Base-by-base conservation (phyloP, 495 filamentous ascomycete genomes). In the Rhypophila decipiens region DNA sequence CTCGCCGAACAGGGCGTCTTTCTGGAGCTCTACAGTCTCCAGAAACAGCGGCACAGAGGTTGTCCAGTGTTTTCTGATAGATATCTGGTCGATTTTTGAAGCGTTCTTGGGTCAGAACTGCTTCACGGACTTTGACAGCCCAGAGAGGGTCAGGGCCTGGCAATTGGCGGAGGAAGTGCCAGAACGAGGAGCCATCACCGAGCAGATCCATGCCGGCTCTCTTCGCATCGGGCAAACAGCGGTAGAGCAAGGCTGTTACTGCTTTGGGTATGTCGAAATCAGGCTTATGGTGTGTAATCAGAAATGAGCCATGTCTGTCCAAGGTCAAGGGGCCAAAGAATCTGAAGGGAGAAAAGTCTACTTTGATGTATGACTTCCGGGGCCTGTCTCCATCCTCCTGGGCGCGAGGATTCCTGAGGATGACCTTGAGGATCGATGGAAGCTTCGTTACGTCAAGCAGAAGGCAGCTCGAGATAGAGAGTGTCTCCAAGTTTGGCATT, bases 371-470 rank as follows among this genome's bases (percentile, higher is more conserved):
- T 10, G 21, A 12, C 2, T 34, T 22, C n/a, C n/a, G n/a, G n/a
- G n/a, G n/a, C n/a, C n/a, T n/a, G 13, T 29, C 3, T 20, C 5
- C 39, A 11, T 39, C 33, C 13, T 31, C 13, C 27, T 31, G 7
- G 1, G 4, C 31, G 2, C 19, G 24, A 2, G 51, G 52, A 1
- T 58, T 39, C 0, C 37, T 27, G 15, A 39, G n/a, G 37, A 62
- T 42, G 15, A 47, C 33, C 0, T 46, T 35, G 3, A 64, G 24
- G 10, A 64, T 33, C 0, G 39, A 17, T 5, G 15, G 33, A 0
- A 64, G 45, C 40, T 58, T 56, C n/a, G 42, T 51, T n/a, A 60
- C n/a, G 17, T 64, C 59, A 5, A 64, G 24, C 15, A 60, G 13
- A 0, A 44, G 20, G 37, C 61, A 64, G 15, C 54, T 51, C 1